Percentiles rank a stretch among this genome's conserved stretches.
phyloP scores from a whole-genome alignment of 352 stramenopile species.

The Nothophytophthora sp. region DNA sequence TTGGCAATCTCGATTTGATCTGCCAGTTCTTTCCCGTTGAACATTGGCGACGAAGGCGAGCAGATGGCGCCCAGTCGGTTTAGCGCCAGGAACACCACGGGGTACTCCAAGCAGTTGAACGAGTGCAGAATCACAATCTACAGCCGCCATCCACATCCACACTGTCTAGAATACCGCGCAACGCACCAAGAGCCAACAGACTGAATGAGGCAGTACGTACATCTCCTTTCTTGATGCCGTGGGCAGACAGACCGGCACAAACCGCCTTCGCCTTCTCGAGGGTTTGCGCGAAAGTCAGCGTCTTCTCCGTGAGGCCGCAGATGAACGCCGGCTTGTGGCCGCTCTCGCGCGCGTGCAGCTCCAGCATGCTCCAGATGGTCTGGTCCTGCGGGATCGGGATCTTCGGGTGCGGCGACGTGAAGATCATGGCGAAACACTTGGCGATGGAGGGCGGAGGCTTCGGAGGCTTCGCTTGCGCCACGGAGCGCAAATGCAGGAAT shows the following conservation, averaged over 20 bases:
- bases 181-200: not conserved
- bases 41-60: slow-evolving; percentile 34
- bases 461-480: not conserved
- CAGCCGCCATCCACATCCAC: not conserved
- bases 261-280: slow-evolving; percentile 19
- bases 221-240: slow-evolving; percentile 44
- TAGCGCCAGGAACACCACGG: slow-evolving; percentile 42
- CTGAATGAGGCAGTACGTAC: no score
- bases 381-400: slow-evolving; percentile 23
- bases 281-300: slow-evolving; percentile 32
- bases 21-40: slow-evolving; percentile 31
- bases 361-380: slow-evolving; percentile 37
- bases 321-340: slow-evolving; percentile 34
- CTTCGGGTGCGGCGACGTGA: slow-evolving; percentile 30
- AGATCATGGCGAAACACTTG: slow-evolving; percentile 37
- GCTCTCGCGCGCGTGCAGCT: slow-evolving; percentile 22
- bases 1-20: slow-evolving; percentile 32
- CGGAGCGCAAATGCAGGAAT: slow-evolving; percentile 1
- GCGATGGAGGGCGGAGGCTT: no score
- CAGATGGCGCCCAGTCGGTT: slow-evolving; percentile 40
- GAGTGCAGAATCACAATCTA: slow-evolving; percentile 44
- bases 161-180: no score
- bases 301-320: slow-evolving; percentile 34
- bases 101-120: slow-evolving; percentile 60
- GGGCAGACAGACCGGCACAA: slow-evolving; percentile 23